A percentile compares a stretch with the other conserved stretches of the same genome.
These are phyloP conservation scores for Podospora australis DNA, from an alignment of 495 filamentous ascomycete species.

Conservation along the genomic window DNA sequence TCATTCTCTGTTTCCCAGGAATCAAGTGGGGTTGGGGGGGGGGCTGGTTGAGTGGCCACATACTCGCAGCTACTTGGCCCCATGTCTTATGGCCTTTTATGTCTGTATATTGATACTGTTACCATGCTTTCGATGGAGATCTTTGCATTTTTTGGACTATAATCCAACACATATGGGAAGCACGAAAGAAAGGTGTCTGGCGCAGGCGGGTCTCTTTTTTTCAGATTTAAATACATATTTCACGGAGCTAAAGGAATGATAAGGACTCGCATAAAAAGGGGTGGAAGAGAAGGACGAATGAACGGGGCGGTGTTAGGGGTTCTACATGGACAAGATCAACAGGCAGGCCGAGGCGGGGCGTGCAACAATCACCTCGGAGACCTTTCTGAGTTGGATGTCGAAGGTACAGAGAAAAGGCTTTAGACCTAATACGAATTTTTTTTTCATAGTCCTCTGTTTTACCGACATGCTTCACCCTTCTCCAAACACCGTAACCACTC, in stretches of 20 bases:
- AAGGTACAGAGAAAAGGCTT: no score
- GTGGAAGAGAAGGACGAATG: background rate
- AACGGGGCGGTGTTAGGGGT: no score
- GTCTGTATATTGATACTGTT: slow-evolving; percentile 8
- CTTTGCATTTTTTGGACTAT: slow-evolving; percentile 11
- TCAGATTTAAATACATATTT: no score
- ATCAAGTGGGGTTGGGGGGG: background rate
- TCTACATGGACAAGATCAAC: no score
- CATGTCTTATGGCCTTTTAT: background rate
- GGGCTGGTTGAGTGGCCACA: background rate
- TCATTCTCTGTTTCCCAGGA: no score
- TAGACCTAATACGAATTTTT: no score
- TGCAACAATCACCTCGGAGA: no score
- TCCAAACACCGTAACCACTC: slow-evolving; percentile 50
- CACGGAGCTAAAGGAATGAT: background rate
- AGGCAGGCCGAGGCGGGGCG: no score
- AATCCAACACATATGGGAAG: background rate
- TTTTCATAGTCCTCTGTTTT: no score
- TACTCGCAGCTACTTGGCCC: background rate
- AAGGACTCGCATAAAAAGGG: background rate
- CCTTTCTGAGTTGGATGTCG: no score
- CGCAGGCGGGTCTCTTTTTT: slow-evolving; percentile 8
- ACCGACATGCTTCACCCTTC: no score
- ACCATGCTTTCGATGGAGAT: no score
- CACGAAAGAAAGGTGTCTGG: slow-evolving; percentile 9